Base-by-base conservation (phyloP, 441 rosid species). In the Erodium chrysanthum region DNA sequence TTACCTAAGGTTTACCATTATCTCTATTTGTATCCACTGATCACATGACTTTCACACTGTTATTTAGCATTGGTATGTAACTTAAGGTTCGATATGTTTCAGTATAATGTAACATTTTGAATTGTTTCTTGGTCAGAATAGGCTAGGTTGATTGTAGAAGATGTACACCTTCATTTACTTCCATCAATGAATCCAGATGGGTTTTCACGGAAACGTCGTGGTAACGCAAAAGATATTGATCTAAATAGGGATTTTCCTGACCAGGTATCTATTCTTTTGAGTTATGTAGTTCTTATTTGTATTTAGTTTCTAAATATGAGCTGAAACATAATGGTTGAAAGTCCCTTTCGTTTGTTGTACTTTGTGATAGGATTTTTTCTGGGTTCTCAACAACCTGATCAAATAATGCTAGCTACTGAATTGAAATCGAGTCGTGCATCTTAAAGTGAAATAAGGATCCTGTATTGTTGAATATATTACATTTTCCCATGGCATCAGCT, bases 151-250 rank as follows among this genome's bases (percentile, higher is more conserved):
- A 88, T 94, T 70, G 92, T 91, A 58, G 84, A 88, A 76, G 87
- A 84, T 72, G 83, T 89, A 73, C 96, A 94, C 78, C 97, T 94
- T 75, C 98, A 94, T 80, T 83, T 94, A 64, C 84, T 94, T 75
- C 98, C 98, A 44, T 77, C 98, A 52, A 73, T 94, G 93, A 94
- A 94, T 82, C 98, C 98, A 40, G 97, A 94, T 83, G 98, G 97
- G 1, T 94, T 84, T 78, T 74, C 88, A 40, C 77, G 83, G 68
- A 84, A 79, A 78, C 80, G 66, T 31, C 96, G 97, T 67, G 90
- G 86, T 27, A 94, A 94, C 84, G 96, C 97, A 67, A 86, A 91
- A 62, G 75, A 85, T 72, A 79, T 94, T 62, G 98, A 94, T 86
- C 82, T 94, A 56, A 94, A 94, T 84, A 88, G 97, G 50, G 96